Evolutionary conservation across 2,329 filamentous ascomycete species (phyloP).

Genomic region (Aspergillus novoparasiticus): DNA sequence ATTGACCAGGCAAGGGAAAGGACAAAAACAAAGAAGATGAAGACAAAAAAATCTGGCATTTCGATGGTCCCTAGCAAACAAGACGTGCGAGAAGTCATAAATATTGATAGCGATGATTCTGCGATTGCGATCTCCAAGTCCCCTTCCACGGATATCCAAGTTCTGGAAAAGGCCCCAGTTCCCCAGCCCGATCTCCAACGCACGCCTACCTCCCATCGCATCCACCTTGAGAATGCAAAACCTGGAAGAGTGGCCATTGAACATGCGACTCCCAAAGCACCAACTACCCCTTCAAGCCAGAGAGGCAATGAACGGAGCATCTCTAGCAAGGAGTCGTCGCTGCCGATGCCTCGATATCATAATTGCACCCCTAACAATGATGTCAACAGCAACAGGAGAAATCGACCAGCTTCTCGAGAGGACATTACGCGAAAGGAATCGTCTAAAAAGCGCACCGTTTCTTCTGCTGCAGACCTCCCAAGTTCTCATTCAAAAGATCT

Average conservation of each 20-base stretch:
- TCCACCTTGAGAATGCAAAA: neutral
- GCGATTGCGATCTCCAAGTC: neutral
- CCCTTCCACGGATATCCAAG: neutral
- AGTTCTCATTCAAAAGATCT: neutral
- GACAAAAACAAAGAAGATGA: neutral
- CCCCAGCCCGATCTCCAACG: slow-evolving; percentile 1
- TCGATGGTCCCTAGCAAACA: neutral
- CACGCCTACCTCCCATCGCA: neutral
- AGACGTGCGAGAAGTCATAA: neutral
- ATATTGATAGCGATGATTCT: neutral
- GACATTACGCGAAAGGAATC: neutral
- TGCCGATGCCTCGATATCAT: neutral
- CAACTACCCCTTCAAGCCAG: neutral
- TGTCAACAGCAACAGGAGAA: neutral
- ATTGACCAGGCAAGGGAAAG: neutral
- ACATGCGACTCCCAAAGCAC: neutral
- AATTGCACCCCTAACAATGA: neutral
- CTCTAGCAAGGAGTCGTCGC: neutral
- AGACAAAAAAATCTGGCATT: too few species aligned
- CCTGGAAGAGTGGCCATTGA: neutral
- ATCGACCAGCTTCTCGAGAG: neutral
- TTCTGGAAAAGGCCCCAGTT: neutral
- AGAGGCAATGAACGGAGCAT: neutral
- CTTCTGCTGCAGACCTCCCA: neutral
- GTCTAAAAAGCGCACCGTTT: neutral